Base-by-base conservation (phyloP, 768 basidiomycete species). In the Austroboletus eburneus region DNA sequence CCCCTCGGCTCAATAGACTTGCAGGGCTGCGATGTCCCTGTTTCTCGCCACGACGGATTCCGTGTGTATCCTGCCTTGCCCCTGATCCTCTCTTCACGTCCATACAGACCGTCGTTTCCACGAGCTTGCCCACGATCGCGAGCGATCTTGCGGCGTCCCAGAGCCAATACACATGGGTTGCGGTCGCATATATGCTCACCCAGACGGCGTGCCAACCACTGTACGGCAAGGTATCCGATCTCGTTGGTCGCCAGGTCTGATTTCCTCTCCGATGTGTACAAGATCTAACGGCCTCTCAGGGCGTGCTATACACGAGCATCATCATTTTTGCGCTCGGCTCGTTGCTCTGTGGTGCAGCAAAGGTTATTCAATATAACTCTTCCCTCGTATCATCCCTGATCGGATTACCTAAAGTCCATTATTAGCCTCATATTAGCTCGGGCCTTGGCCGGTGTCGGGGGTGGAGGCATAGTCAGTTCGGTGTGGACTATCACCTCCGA, bases 401-500 rank as follows among this genome's bases (percentile, higher is more conserved):
- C 42, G 45, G 39, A 39, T 57, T 46, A 49, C 51, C 33, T 44
- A 46, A 40, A 69, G 70, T 61, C 55, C 37, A 72, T 78, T 40
- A 64, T 69, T 45, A 84, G 80, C 79, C 75, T 91, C 41, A 86
- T 90, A 48, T 65, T 79, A 21, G 77, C 82, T 43, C 76, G 89
- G 39, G 74, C 69, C 42, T 48, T 78, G 44, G 85, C 87, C 49
- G 90, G 90, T 35, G 72, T 88, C 48, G 90, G 90, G n/a, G 90
- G 84, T 14, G 90, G 90, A 29, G 90, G 90, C 9, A 90, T 92
- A 52, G 89, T 91, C 48, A 80, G 80, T 61, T 77, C 85, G 35
- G 88, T 91, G 29, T 91, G 90, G 90, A 80, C 87, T 20, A 83
- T 92, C 48, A 90, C 87, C 37, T 78, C 88, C 52, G 89, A 92